Conservation (phyloP, 805 yeast genomes). For the Pichia deserticola region DNA sequence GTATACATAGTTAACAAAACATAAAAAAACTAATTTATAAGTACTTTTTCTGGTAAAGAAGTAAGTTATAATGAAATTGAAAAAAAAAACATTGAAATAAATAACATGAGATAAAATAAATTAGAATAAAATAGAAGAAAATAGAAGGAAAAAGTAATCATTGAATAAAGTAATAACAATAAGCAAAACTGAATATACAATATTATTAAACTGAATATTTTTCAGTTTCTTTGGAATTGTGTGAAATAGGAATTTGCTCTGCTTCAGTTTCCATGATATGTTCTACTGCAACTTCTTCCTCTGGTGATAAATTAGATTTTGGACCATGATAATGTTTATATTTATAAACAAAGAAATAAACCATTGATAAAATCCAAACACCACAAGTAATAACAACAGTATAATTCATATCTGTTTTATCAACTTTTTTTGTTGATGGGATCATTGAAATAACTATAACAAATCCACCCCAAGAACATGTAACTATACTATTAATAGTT, state of each 20-base stretch:
- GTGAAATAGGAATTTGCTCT: slow-evolving; percentile 8
- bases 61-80: too few species aligned
- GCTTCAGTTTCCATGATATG: slow-evolving; percentile 5
- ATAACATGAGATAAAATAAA: too few species aligned
- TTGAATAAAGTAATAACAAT: too few species aligned
- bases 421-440: slow-evolving; percentile 40
- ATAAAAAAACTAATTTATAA: too few species aligned
- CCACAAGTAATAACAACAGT: slow-evolving; percentile 58
- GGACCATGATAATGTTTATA: slow-evolving; percentile 24
- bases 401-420: slow-evolving; percentile 55
- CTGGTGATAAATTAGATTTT: slow-evolving; percentile 19
- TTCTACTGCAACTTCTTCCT: slow-evolving; percentile 9
- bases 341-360: slow-evolving; percentile 19
- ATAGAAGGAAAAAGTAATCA: too few species aligned
- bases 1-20: too few species aligned
- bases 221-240: background rate
- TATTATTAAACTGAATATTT: slow-evolving; percentile 3
- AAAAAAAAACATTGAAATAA: too few species aligned
- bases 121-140: too few species aligned
- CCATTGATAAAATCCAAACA: slow-evolving; percentile 21
- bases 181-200: too few species aligned
- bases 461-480: slow-evolving; percentile 44
- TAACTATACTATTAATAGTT: slow-evolving; percentile 34
- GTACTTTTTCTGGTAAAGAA: too few species aligned
- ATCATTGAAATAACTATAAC: slow-evolving; percentile 53